Percentiles rank a stretch among this genome's conserved stretches.
These are phyloP conservation scores for Zygoascus flipseniorum DNA, from an alignment of 805 yeast genomes.

Conservation along the genomic window DNA sequence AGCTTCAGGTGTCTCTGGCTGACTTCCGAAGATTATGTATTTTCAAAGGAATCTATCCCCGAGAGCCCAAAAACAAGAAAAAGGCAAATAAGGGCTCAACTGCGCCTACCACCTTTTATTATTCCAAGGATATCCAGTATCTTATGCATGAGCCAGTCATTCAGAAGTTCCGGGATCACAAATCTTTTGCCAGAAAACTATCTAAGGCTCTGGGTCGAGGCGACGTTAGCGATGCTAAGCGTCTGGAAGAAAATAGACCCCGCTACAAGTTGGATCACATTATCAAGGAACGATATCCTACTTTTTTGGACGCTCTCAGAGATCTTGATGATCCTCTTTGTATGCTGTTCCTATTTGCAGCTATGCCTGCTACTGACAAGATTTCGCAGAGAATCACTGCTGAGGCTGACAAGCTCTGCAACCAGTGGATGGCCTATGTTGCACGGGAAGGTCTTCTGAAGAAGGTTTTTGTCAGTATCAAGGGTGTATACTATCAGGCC, in stretches of 20 bases:
- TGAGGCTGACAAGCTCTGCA: conserved; percentile 78
- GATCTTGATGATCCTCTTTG: conserved; percentile 92
- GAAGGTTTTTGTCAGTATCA: conserved; percentile 91
- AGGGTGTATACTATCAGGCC: conserved; percentile 95
- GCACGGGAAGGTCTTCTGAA: conserved; percentile 74
- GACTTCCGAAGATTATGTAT: conserved; percentile 93
- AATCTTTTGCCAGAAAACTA: conserved; percentile 85
- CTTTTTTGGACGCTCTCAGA: conserved; percentile 83
- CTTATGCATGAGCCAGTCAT: conserved; percentile 91
- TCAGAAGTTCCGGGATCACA: conserved; percentile 88
- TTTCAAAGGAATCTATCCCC: conserved; percentile 94
- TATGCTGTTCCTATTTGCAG: conserved; percentile 89
- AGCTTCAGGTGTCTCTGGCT: conserved; percentile 85
- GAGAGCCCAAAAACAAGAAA: conserved; percentile 92
- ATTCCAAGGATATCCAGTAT: conserved; percentile 88
- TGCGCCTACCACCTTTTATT: conserved; percentile 91
- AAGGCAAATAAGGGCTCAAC: conserved; percentile 98
- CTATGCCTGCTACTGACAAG: conserved; percentile 86
- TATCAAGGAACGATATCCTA: conserved; percentile 91
- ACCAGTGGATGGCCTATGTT: conserved; percentile 92
- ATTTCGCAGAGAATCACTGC: conserved; percentile 74
- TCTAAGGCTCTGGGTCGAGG: conserved; percentile 87
- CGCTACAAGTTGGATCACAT: conserved; percentile 81
- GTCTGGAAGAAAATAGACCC: conserved; percentile 72
- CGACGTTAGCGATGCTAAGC: conserved; percentile 81